Conservation (phyloP, 208 protist species). For the Tetramitus jugosus region DNA sequence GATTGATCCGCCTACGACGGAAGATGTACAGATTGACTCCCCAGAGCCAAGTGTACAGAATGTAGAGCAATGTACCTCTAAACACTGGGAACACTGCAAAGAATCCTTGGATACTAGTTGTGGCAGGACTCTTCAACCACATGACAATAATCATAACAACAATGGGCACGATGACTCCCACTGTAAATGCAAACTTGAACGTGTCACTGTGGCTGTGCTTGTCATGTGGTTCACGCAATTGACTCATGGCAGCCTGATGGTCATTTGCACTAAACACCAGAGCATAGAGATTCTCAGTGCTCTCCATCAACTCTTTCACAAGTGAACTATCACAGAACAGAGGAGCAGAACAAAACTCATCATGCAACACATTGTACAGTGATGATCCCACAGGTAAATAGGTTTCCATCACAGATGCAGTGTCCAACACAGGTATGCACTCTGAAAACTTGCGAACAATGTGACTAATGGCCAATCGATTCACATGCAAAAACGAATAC, state of each 20-base stretch:
- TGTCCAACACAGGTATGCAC: no score
- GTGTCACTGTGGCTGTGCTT: not conserved
- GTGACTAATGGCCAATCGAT: slow-evolving; percentile 11
- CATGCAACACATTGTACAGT: no score
- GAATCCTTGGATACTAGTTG: not conserved
- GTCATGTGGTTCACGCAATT: not conserved
- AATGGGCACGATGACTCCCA: not conserved
- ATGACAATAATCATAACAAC: not conserved
- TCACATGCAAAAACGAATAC: slow-evolving; percentile 9
- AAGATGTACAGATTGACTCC: slow-evolving; percentile 16
- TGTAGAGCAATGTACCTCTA: not conserved
- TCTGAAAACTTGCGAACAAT: no score
- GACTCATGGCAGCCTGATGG: not conserved
- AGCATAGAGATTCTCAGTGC: not conserved
- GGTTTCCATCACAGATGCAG: no score
- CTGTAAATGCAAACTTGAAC: slow-evolving; percentile 14
- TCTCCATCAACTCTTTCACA: no score
- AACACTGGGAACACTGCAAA: slow-evolving; percentile 19
- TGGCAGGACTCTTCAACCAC: not conserved
- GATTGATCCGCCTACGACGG: not conserved
- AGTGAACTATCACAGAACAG: no score
- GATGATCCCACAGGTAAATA: no score
- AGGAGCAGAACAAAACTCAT: no score
- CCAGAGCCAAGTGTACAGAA: slow-evolving; percentile 19
- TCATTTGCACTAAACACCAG: not conserved